Evolutionary conservation across 148 eudicot species (phyloP).

Genomic region (Cornus kousa): DNA sequence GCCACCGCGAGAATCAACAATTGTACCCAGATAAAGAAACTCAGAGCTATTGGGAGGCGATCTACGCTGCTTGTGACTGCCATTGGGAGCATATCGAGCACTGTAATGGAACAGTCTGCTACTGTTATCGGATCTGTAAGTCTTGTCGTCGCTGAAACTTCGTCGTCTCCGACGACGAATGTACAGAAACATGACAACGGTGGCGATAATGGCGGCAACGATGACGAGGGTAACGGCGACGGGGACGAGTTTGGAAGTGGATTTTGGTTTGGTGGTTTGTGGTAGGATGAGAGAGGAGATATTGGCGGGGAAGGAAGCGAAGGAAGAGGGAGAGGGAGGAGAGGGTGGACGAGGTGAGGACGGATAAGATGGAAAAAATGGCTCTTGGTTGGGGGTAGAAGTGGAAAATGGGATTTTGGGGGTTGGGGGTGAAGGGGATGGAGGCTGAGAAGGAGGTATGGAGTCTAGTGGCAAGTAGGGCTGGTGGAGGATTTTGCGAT

Average conservation of each 20-base stretch:
- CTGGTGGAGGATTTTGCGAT: slow-evolving; percentile 85
- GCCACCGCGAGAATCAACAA: slow-evolving; percentile 37
- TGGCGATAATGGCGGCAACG: slow-evolving; percentile 49
- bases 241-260: slow-evolving; percentile 47
- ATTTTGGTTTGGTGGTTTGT: slow-evolving; percentile 39
- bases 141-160: slow-evolving; percentile 16
- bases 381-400: slow-evolving; percentile 33
- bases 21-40: slow-evolving; percentile 78
- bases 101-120: neutral
- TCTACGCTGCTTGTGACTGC: slow-evolving; percentile 39
- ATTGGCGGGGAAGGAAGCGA: slow-evolving; percentile 84
- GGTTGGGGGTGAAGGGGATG: slow-evolving; percentile 38
- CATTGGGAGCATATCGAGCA: neutral
- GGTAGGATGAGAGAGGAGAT: slow-evolving; percentile 82
- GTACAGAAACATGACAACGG: slow-evolving; percentile 52
- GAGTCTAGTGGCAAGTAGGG: slow-evolving; percentile 66
- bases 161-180: slow-evolving; percentile 38
- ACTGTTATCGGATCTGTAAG: slow-evolving; percentile 30
- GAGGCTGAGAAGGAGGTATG: slow-evolving; percentile 34
- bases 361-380: slow-evolving; percentile 64
- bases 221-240: slow-evolving; percentile 51
- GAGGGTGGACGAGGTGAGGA: slow-evolving; percentile 57
- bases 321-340: slow-evolving; percentile 31
- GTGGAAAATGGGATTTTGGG: slow-evolving; percentile 47
- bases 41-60: slow-evolving; percentile 73